Conservation (phyloP, 306 rosid species). For the Benincasa hispida region DNA sequence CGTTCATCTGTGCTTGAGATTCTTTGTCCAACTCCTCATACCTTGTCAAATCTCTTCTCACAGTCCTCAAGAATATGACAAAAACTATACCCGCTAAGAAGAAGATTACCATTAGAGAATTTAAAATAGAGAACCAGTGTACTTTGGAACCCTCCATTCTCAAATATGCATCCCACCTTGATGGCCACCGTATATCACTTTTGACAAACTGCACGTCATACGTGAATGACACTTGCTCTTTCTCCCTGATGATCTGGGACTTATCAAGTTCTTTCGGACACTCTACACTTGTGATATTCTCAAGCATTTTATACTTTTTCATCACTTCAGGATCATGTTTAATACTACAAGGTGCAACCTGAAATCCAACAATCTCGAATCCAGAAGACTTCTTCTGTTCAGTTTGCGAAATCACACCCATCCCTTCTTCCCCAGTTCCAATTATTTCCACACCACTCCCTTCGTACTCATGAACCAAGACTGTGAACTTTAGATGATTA, state of each 20-base stretch:
- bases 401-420: conserved; percentile 57
- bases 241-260: conserved; percentile 68
- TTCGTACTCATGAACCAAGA: conserved; percentile 83
- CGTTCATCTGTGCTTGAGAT: conserved; percentile 93
- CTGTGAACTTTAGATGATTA: conserved; percentile 76
- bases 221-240: conserved; percentile 70
- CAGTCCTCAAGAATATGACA: conserved; percentile 82
- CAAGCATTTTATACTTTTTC: conserved; percentile 35
- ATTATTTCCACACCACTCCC: conserved; percentile 68
- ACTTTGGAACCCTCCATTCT: conserved; percentile 96
- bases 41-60: conserved; percentile 90
- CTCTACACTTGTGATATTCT: conserved; percentile 16
- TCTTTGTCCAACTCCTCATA: conserved; percentile 95
- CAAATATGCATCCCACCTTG: conserved; percentile 97
- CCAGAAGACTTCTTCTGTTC: conserved; percentile 78
- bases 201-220: conserved; percentile 84
- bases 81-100: conserved; percentile 94
- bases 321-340: conserved; percentile 47
- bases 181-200: conserved; percentile 84
- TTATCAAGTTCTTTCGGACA: conserved; percentile 57
- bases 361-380: conserved; percentile 88
- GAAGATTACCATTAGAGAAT: conserved; percentile 73
- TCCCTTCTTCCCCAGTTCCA: conserved; percentile 91
- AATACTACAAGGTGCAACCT: conserved; percentile 70
- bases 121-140: conserved; percentile 72